Evolutionary conservation across 2,329 filamentous ascomycete genomes (phyloP).

Genomic region (Ophiostoma montium): DNA sequence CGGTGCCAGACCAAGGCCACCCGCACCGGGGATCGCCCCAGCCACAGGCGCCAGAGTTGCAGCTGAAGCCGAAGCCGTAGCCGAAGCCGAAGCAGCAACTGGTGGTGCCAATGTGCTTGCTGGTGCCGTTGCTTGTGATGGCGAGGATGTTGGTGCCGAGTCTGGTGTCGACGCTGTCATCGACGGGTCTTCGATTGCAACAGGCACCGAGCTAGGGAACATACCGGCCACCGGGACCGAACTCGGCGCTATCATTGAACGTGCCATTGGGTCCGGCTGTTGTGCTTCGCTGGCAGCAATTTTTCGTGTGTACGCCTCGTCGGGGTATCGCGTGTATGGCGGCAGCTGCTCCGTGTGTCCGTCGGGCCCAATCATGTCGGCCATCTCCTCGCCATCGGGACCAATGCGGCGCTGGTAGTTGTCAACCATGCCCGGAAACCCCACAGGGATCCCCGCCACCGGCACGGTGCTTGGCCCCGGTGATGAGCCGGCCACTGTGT

Average conservation of each 20-base stretch:
- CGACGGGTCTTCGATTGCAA: conserved; percentile 6
- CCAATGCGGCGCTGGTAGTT: conserved; percentile 60
- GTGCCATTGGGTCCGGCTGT: conserved; percentile 3
- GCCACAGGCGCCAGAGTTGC: background rate
- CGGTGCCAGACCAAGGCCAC: conserved; percentile 46
- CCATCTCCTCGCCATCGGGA: conserved; percentile 72
- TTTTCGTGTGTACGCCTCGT: conserved; percentile 51
- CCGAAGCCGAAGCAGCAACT: background rate
- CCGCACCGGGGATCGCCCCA: conserved; percentile 36
- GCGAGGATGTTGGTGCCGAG: background rate
- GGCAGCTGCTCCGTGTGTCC: conserved; percentile 85
- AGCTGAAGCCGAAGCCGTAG: background rate
- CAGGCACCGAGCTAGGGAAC: background rate
- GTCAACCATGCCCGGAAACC: conserved; percentile 55
- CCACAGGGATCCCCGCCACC: conserved; percentile 42
- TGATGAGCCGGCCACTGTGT: conserved; percentile 40
- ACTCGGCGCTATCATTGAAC: background rate
- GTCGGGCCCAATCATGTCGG: conserved; percentile 73
- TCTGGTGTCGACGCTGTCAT: conserved; percentile 1
- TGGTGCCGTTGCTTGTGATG: background rate
- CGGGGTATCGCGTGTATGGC: conserved; percentile 81
- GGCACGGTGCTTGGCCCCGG: conserved; percentile 23
- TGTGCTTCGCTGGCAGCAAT: conserved; percentile 18
- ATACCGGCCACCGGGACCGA: background rate
- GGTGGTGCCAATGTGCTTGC: background rate